phyloP scores from a whole-genome alignment of 2,329 filamentous ascomycete species.

The Penicillium sp. region DNA sequence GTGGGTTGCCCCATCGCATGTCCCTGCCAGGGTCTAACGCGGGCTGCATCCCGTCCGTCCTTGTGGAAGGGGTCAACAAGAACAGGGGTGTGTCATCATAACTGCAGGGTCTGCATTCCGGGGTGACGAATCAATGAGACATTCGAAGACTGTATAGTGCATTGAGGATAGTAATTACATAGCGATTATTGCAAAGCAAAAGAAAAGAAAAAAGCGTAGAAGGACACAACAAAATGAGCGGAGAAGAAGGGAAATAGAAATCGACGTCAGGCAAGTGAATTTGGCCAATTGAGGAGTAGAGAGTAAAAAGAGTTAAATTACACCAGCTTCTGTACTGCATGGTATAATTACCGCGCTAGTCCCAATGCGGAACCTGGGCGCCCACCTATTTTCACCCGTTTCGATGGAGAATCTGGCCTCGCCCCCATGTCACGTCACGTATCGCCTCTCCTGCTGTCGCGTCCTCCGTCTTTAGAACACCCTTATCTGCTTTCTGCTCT shows the following conservation, averaged over 20 bases:
- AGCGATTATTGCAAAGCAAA: neutral
- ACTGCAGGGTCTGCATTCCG: conserved; percentile 9
- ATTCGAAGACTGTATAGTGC: neutral
- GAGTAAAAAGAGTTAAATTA: neutral
- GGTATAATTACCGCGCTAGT: conserved; percentile 10
- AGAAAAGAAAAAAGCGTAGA: neutral
- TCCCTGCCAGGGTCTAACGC: conserved; percentile 12
- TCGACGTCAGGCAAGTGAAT: neutral
- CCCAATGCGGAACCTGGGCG: conserved; percentile 7
- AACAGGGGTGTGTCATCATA: conserved; percentile 1
- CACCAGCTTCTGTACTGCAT: conserved; percentile 1
- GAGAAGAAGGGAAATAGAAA: neutral
- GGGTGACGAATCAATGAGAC: conserved; percentile 16
- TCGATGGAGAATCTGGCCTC: conserved; percentile 2
- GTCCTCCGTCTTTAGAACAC: conserved; percentile 19
- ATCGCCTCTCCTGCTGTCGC: conserved; percentile 17
- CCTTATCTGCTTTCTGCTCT: conserved; percentile 16
- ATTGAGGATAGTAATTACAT: neutral
- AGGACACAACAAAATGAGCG: neutral
- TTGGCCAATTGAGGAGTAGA: neutral
- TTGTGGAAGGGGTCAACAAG: conserved; percentile 10
- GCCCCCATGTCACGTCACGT: conserved; percentile 17
- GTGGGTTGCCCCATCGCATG: neutral
- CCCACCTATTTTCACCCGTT: neutral
- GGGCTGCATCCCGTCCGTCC: conserved; percentile 2